A percentile compares a stretch with the other conserved stretches of the same genome.
Evolutionary conservation across 257 asterid species (phyloP).

Genomic region (Leonotis leonurus): DNA sequence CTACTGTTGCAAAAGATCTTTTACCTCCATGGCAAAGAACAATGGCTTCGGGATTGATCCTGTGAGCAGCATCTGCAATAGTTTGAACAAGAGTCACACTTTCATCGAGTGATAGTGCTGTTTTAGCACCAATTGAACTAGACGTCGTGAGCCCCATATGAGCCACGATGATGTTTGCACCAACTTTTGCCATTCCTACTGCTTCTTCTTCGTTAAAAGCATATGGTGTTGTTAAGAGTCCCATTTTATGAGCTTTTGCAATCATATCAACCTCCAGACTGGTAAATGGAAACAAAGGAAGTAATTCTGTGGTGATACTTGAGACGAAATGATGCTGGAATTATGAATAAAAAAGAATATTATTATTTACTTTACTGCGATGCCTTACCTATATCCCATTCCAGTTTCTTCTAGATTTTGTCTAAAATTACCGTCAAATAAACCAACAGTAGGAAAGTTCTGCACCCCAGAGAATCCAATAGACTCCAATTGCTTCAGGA

Average conservation of each 20-base stretch:
- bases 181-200: slow-evolving; percentile 79
- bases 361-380: not conserved
- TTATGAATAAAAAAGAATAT: not conserved
- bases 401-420: slow-evolving; percentile 95
- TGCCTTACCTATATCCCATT: slow-evolving; percentile 80
- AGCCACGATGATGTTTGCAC: slow-evolving; percentile 94
- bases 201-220: slow-evolving; percentile 91
- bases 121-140: slow-evolving; percentile 90
- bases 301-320: not conserved
- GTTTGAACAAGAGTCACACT: slow-evolving; percentile 82
- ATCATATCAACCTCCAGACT: slow-evolving; percentile 98
- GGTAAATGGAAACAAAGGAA: slow-evolving; percentile 14
- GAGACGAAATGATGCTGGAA: not conserved
- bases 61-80: slow-evolving; percentile 86
- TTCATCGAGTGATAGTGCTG: slow-evolving; percentile 74
- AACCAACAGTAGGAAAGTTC: slow-evolving; percentile 95
- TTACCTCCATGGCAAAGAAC: slow-evolving; percentile 98
- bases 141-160: slow-evolving; percentile 98
- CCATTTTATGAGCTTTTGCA: slow-evolving; percentile 83
- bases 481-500: slow-evolving; percentile 92
- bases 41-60: slow-evolving; percentile 55
- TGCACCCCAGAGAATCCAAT: slow-evolving; percentile 91
- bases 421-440: slow-evolving; percentile 88
- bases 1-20: not conserved
- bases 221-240: slow-evolving; percentile 91